phyloP scores from a whole-genome alignment of 176 grass and related monocot species.

The Rhynchospora pubera region DNA sequence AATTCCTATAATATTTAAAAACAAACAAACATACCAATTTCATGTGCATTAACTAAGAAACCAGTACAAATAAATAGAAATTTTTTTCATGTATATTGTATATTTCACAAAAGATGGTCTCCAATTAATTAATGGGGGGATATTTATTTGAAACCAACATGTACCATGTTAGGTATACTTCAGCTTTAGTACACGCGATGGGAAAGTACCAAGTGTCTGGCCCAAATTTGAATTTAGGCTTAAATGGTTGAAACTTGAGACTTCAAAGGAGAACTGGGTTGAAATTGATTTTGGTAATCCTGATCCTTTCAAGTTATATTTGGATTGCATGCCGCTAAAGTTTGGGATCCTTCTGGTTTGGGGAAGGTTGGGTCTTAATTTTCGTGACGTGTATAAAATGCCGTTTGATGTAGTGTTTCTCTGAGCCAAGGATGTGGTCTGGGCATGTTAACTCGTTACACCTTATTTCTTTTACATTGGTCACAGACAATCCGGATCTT shows the following conservation, averaged over 20 bases:
- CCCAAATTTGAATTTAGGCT: neutral
- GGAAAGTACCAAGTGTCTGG: neutral
- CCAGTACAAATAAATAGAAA: too few species aligned
- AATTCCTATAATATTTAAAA: too few species aligned
- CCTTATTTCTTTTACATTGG: neutral
- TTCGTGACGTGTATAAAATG: neutral
- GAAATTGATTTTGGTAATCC: neutral
- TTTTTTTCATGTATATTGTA: neutral
- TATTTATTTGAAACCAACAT: neutral
- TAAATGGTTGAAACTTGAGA: neutral
- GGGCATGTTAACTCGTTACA: neutral
- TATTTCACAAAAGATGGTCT: neutral
- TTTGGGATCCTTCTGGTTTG: neutral
- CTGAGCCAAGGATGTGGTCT: neutral
- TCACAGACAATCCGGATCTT: neutral
- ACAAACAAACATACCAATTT: too few species aligned
- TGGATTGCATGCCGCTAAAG: neutral
- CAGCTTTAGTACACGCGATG: neutral
- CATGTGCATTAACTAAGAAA: too few species aligned
- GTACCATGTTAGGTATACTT: neutral
- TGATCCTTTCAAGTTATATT: neutral
- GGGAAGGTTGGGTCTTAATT: neutral
- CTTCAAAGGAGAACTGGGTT: neutral
- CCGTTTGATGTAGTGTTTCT: neutral
- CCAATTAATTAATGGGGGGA: neutral